These are phyloP conservation scores for Diaporthe ampelina DNA, from an alignment of 2,329 filamentous ascomycete species.

Conservation along the genomic window DNA sequence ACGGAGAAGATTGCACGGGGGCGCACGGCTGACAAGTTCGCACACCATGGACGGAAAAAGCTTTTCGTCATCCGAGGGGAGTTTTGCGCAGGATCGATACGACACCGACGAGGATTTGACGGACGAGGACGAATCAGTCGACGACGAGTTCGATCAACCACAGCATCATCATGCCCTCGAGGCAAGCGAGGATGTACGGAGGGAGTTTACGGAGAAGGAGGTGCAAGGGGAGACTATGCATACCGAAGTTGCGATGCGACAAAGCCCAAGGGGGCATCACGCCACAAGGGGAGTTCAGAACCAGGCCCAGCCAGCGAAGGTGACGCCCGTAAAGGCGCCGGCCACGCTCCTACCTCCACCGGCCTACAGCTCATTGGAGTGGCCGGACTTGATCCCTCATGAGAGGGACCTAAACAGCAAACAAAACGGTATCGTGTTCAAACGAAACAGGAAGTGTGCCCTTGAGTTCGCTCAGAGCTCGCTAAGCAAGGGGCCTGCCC, in stretches of 20 bases:
- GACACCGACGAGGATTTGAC: background rate
- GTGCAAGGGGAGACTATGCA: background rate
- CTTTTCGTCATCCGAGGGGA: slow-evolving; percentile 13
- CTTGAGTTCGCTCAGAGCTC: no score
- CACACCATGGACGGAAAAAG: background rate
- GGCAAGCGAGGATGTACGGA: background rate
- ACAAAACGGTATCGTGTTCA: no score
- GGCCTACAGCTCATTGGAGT: background rate
- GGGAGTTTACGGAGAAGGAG: background rate
- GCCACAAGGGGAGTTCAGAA: background rate
- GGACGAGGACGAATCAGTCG: background rate
- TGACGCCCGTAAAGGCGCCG: background rate
- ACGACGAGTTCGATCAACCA: background rate
- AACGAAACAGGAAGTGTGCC: no score
- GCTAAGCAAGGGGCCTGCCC: no score
- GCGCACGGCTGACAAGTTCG: background rate
- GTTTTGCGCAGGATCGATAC: background rate
- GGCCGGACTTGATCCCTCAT: no score
- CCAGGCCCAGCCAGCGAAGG: background rate
- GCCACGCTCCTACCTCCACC: background rate
- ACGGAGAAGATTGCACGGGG: slow-evolving; percentile 20
- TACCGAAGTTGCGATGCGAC: background rate
- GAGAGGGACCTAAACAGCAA: no score
- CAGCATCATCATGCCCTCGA: background rate
- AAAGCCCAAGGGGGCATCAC: background rate